Evolutionary conservation across 805 yeast species (phyloP).

Genomic region (Saturnispora quitensis): DNA sequence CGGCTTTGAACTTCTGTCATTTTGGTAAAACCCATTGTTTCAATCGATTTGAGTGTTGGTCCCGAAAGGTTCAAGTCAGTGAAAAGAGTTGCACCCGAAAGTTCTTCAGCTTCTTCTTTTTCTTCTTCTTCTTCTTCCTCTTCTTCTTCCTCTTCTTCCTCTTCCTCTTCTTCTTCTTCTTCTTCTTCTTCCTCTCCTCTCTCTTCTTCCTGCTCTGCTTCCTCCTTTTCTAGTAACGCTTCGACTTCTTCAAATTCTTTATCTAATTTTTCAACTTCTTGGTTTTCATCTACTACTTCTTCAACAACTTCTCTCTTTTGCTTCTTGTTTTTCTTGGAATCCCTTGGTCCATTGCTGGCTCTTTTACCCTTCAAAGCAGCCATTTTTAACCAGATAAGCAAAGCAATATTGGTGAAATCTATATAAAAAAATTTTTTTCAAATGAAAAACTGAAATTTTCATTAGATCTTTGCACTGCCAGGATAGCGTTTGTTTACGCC

Average conservation of each 20-base stretch:
- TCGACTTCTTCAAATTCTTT: constrained; percentile 51
- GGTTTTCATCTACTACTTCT: not conserved
- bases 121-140: constrained; percentile 24
- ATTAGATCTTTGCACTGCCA: constrained; percentile 1
- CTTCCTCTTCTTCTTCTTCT: constrained; percentile 13
- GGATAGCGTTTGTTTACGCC: not conserved
- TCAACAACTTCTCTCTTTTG: not conserved
- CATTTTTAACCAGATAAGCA: not conserved
- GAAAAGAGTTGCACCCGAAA: constrained; percentile 26
- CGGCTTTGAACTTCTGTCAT: constrained; percentile 95
- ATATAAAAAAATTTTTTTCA: constrained; percentile 1
- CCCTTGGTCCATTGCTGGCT: not conserved
- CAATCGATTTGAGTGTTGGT: constrained; percentile 74
- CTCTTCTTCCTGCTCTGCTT: constrained; percentile 17
- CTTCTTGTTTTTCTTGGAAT: constrained; percentile 4
- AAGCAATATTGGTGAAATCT: not conserved
- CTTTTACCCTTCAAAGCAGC: constrained; percentile 8
- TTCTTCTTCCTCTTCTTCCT: constrained; percentile 18
- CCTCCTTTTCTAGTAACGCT: constrained; percentile 29
- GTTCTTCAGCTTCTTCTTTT: constrained; percentile 4
- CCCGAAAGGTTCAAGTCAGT: constrained; percentile 59
- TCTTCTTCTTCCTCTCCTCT: constrained; percentile 24
- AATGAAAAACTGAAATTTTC: not conserved
- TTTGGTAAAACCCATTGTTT: constrained; percentile 78
- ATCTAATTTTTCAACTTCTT: constrained; percentile 41